Percentiles rank a stretch among this genome's conserved stretches.
Conservation (phyloP, 208 protist genomes). For the Trichomonas tenax region DNA sequence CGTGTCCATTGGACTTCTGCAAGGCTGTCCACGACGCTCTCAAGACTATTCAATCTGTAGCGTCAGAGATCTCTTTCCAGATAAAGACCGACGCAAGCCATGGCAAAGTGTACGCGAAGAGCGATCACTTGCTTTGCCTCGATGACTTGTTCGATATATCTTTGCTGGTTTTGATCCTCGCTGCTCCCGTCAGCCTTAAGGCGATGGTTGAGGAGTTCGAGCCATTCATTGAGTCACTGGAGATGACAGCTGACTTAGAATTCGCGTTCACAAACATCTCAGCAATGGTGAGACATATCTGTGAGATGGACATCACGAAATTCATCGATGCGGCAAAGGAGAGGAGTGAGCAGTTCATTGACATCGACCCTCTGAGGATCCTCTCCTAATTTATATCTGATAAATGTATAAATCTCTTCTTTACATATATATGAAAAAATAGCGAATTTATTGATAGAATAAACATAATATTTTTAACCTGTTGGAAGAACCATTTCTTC, state of each 20-base stretch:
- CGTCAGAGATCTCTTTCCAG: background rate
- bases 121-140: background rate
- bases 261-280: background rate
- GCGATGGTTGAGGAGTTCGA: background rate
- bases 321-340: background rate
- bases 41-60: background rate
- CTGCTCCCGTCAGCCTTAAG: background rate
- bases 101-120: background rate
- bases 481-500: slow-evolving; percentile 10
- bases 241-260: background rate
- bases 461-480: too few species aligned
- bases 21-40: background rate
- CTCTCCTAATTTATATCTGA: background rate
- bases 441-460: too few species aligned
- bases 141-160: slow-evolving; percentile 12
- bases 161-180: background rate
- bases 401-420: background rate
- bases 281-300: background rate
- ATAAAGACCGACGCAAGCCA: background rate
- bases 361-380: background rate
- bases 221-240: background rate
- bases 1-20: background rate
- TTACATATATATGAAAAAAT: too few species aligned
- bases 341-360: background rate
- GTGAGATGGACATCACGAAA: background rate